Conservation (phyloP, 2,329 filamentous ascomycete genomes). For the Calycina herbarum region DNA sequence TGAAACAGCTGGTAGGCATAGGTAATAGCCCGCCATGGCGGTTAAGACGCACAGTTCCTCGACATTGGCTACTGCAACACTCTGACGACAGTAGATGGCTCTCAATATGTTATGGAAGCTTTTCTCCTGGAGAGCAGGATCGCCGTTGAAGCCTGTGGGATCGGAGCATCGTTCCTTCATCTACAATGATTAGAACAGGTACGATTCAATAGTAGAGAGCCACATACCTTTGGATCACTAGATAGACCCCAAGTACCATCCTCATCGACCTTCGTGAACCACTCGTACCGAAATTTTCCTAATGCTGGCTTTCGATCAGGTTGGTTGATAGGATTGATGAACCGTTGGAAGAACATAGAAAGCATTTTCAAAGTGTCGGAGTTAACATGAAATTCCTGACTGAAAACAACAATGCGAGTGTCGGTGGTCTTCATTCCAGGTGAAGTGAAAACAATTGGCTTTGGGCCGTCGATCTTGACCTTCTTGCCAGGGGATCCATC, state of each 20-base stretch:
- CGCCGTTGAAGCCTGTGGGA: neutral
- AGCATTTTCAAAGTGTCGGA: slow-evolving; percentile 15
- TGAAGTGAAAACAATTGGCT: slow-evolving; percentile 9
- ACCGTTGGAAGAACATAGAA: slow-evolving; percentile 21
- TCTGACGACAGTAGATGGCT: slow-evolving; percentile 9
- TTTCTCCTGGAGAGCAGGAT: neutral
- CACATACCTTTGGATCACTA: slow-evolving; percentile 6
- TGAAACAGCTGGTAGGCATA: slow-evolving; percentile 14
- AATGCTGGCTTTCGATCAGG: neutral
- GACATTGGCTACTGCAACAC: slow-evolving; percentile 1
- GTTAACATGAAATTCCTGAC: slow-evolving; percentile 21
- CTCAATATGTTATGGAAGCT: slow-evolving; percentile 17
- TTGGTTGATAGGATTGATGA: slow-evolving; percentile 3
- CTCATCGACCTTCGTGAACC: slow-evolving; percentile 10
- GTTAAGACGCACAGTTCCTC: neutral
- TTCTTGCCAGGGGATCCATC: neutral
- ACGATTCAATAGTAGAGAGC: neutral
- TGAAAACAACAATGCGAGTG: slow-evolving; percentile 19
- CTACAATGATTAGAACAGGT: neutral
- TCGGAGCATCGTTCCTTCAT: neutral
- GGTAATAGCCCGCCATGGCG: slow-evolving; percentile 12
- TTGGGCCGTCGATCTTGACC: neutral
- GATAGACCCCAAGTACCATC: slow-evolving; percentile 7
- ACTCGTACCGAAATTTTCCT: slow-evolving; percentile 5
- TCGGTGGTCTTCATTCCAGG: slow-evolving; percentile 17